phyloP scores from a whole-genome alignment of 2,329 filamentous ascomycete species.

The Penicillium sp. region DNA sequence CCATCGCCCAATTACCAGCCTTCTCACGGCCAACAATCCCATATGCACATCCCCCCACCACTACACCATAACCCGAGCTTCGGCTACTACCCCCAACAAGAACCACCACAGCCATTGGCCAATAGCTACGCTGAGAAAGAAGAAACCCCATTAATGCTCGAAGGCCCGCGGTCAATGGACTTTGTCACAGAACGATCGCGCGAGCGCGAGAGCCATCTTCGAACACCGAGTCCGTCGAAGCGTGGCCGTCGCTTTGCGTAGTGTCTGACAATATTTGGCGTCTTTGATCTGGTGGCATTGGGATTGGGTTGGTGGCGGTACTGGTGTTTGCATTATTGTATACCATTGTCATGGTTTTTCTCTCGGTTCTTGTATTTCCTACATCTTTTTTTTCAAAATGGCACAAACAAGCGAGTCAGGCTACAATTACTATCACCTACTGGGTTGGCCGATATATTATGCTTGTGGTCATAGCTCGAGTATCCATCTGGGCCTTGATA shows the following conservation, averaged over 20 bases:
- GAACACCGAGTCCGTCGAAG: constrained; percentile 39
- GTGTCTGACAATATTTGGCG: not conserved
- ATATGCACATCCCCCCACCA: constrained; percentile 21
- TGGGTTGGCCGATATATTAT: not conserved
- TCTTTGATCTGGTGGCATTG: constrained; percentile 1
- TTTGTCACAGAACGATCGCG: constrained; percentile 32
- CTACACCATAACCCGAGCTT: constrained; percentile 27
- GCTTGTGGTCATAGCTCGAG: not conserved
- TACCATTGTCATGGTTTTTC: constrained; percentile 10
- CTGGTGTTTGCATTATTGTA: constrained; percentile 9
- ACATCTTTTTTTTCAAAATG: not conserved
- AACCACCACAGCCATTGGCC: constrained; percentile 13
- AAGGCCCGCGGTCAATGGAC: constrained; percentile 28
- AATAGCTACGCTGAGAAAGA: constrained; percentile 24
- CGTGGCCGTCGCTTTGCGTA: constrained; percentile 17
- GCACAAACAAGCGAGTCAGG: not conserved
- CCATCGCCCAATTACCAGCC: constrained; percentile 21
- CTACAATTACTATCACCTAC: not conserved
- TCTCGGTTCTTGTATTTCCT: constrained; percentile 13
- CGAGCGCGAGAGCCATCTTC: constrained; percentile 30
- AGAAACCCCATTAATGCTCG: constrained; percentile 28
- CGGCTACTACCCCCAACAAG: constrained; percentile 24
- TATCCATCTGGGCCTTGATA: not conserved
- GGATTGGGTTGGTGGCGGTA: not conserved
- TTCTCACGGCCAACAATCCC: constrained; percentile 14